A percentile compares a stretch with the other conserved stretches of the same genome.
phyloP scores from a whole-genome alignment of 495 filamentous ascomycete species.

The Penicillium pulvis region DNA sequence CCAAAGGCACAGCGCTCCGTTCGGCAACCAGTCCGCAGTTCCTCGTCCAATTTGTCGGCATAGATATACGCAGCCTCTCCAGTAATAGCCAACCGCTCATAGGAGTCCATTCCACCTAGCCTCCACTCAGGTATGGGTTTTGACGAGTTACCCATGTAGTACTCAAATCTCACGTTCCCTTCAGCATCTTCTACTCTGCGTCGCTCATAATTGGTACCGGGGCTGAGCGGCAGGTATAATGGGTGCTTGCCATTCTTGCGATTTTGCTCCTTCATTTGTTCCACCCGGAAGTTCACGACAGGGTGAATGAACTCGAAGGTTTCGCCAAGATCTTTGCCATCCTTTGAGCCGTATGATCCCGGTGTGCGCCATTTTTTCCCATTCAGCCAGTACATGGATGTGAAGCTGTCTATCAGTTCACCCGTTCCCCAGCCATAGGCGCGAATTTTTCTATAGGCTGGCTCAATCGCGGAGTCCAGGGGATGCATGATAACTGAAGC shows the following conservation, averaged over 20 bases:
- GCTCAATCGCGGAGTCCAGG: background rate
- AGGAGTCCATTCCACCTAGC: slow-evolving; percentile 24
- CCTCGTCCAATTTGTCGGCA: slow-evolving; percentile 22
- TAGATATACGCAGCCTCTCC: slow-evolving; percentile 22
- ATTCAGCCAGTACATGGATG: slow-evolving; percentile 24
- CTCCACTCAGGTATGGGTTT: slow-evolving; percentile 22
- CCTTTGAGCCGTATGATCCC: slow-evolving; percentile 15
- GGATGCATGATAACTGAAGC: slow-evolving; percentile 8
- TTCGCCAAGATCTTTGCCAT: slow-evolving; percentile 13
- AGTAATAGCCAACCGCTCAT: slow-evolving; percentile 23
- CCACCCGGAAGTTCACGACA: slow-evolving; percentile 16
- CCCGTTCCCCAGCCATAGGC: slow-evolving; percentile 25
- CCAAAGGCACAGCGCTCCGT: slow-evolving; percentile 13
- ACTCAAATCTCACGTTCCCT: slow-evolving; percentile 14
- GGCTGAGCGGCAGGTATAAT: slow-evolving; percentile 17
- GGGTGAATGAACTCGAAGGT: slow-evolving; percentile 19
- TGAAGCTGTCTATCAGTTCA: slow-evolving; percentile 20
- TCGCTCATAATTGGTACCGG: slow-evolving; percentile 12
- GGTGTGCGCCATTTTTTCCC: slow-evolving; percentile 21
- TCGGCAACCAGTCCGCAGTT: slow-evolving; percentile 17
- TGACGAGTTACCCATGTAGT: slow-evolving; percentile 13
- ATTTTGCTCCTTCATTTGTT: slow-evolving; percentile 10
- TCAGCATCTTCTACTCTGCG: slow-evolving; percentile 11
- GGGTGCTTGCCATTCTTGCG: slow-evolving; percentile 4
- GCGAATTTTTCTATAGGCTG: slow-evolving; percentile 5